A percentile compares a stretch with the other conserved stretches of the same genome.
Conservation (phyloP, 2,329 filamentous ascomycete genomes). For the Geosmithia putterillii region DNA sequence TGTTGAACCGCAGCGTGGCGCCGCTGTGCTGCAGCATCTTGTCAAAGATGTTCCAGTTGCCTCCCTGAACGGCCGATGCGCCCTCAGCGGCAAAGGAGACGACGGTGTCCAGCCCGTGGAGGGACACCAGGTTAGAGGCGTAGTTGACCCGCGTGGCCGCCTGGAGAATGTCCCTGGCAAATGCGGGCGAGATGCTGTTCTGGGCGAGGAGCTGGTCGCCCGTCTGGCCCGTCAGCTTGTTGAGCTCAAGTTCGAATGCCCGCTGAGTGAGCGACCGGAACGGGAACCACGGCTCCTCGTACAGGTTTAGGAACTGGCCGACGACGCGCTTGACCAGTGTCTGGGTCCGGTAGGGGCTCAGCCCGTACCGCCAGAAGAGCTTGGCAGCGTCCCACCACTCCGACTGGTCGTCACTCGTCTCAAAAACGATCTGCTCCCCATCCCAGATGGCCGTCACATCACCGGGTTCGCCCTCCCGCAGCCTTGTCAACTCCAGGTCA, state of each 20-base stretch:
- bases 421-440: constrained; percentile 60
- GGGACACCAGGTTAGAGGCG: constrained; percentile 72
- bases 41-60: constrained; percentile 94
- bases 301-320: constrained; percentile 64
- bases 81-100: constrained; percentile 83
- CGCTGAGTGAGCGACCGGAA: constrained; percentile 64
- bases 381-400: constrained; percentile 74
- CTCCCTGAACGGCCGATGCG: constrained; percentile 65
- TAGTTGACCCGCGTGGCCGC: constrained; percentile 91
- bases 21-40: constrained; percentile 58
- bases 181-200: constrained; percentile 54
- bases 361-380: constrained; percentile 75
- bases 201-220: constrained; percentile 60
- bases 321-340: constrained; percentile 61
- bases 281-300: constrained; percentile 72
- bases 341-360: constrained; percentile 62
- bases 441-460: constrained; percentile 72
- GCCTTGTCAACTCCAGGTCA: constrained; percentile 45
- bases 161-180: constrained; percentile 74
- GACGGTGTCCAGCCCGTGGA: constrained; percentile 85
- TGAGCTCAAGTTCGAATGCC: constrained; percentile 54
- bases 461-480: constrained; percentile 16
- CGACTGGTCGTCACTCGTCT: constrained; percentile 43
- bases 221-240: constrained; percentile 53
- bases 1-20: constrained; percentile 52